These are phyloP conservation scores for Paramecium octaurelia DNA, from an alignment of 73 alveolate genomes.

Conservation along the genomic window DNA sequence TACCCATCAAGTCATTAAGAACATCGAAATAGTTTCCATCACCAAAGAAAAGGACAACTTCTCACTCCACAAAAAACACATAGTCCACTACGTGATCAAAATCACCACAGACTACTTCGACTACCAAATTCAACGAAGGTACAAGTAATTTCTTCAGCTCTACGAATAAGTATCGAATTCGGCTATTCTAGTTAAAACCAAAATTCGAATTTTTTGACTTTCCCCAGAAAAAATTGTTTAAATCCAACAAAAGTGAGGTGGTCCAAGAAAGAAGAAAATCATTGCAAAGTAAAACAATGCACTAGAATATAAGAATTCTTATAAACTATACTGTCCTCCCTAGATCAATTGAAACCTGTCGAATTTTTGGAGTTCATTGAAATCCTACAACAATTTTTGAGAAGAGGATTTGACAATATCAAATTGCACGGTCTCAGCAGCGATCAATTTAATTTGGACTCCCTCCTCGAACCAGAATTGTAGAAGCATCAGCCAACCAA, in stretches of 20 bases:
- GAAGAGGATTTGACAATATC: conserved; percentile 2
- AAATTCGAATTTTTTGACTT: neutral
- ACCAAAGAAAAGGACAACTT: neutral
- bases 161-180: neutral
- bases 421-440: neutral
- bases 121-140: neutral
- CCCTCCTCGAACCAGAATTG: neutral
- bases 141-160: neutral
- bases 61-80: conserved; percentile 12
- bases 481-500: neutral
- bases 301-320: neutral
- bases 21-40: neutral
- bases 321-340: neutral
- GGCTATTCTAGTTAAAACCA: neutral
- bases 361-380: neutral
- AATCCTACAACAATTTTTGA: neutral
- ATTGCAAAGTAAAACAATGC: neutral
- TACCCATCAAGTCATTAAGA: conserved; percentile 20
- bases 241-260: neutral
- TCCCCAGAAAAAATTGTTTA: neutral
- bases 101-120: conserved; percentile 39
- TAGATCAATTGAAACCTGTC: neutral
- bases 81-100: conserved; percentile 6
- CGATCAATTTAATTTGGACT: neutral
- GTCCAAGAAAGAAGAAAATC: neutral